phyloP scores from a whole-genome alignment of 768 basidiomycete species.

The Sutorius australiensis region DNA sequence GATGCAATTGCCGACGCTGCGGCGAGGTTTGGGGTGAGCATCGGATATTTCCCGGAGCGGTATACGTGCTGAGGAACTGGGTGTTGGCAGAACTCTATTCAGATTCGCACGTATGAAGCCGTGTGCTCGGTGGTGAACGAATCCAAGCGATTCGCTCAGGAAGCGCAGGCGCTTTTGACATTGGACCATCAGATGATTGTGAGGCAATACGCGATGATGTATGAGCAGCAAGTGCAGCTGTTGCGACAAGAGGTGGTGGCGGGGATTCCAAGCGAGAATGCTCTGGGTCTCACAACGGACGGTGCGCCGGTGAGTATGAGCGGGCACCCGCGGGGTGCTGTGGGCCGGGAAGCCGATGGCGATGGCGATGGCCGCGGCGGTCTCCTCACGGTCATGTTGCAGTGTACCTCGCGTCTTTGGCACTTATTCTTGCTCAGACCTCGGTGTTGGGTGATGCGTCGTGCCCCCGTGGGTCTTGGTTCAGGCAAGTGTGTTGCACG shows the following conservation, averaged over 20 bases:
- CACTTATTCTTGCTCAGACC: no score
- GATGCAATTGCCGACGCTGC: constrained; percentile 48
- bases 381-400: no score
- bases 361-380: no score
- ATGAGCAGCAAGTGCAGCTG: constrained; percentile 2
- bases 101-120: constrained; percentile 52
- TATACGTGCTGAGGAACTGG: neutral
- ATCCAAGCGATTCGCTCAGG: constrained; percentile 19
- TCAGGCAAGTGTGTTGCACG: no score
- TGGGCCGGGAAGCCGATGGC: neutral
- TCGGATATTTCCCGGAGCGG: neutral
- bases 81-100: constrained; percentile 38
- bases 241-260: neutral
- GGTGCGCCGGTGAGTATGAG: neutral
- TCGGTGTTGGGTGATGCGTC: no score
- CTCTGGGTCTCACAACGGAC: constrained; percentile 5
- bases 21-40: constrained; percentile 23
- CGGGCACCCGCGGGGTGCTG: neutral
- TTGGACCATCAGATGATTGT: constrained; percentile 18
- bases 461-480: no score
- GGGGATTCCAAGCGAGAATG: neutral
- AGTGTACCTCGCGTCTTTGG: no score
- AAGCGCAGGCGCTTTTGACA: constrained; percentile 14
- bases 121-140: constrained; percentile 38
- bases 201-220: constrained; percentile 9